phyloP scores from a whole-genome alignment of 805 yeast genomes.

The Yamadazyma endophytica region DNA sequence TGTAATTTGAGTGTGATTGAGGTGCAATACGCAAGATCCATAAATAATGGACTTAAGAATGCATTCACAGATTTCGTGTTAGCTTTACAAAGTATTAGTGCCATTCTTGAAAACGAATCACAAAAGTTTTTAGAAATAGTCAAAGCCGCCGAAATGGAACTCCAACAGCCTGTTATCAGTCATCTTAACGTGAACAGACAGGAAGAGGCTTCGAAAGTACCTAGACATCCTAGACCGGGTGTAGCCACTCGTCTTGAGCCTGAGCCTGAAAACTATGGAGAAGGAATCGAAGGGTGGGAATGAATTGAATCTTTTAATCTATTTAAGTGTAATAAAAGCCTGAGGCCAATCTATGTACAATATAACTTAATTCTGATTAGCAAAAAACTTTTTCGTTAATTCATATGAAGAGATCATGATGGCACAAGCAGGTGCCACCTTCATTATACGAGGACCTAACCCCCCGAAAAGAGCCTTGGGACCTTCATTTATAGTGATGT shows the following conservation, averaged over 20 bases:
- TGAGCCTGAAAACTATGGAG: background rate
- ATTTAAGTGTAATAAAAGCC: background rate
- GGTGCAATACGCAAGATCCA: conserved; percentile 46
- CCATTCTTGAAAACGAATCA: conserved; percentile 4
- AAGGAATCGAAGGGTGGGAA: background rate
- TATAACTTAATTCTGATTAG: too few species aligned
- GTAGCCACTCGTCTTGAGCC: too few species aligned
- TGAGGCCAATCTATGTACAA: too few species aligned
- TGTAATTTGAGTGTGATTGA: conserved; percentile 50
- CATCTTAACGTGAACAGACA: background rate
- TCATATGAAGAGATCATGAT: conserved; percentile 97
- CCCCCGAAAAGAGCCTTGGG: conserved; percentile 83
- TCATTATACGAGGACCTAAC: conserved; percentile 75
- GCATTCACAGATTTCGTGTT: conserved; percentile 42
- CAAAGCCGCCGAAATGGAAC: conserved; percentile 1
- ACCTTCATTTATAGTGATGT: conserved; percentile 73
- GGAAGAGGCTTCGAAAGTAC: background rate
- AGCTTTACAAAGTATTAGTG: conserved; percentile 22
- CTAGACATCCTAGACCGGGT: too few species aligned
- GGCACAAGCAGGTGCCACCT: conserved; percentile 96
- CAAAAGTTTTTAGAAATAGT: conserved; percentile 5
- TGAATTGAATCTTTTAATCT: background rate
- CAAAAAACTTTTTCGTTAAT: conserved; percentile 62
- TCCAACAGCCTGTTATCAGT: background rate
- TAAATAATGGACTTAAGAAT: conserved; percentile 41